Conservation (phyloP, 495 filamentous ascomycete species). For the Lasiosphaeria ovina region DNA sequence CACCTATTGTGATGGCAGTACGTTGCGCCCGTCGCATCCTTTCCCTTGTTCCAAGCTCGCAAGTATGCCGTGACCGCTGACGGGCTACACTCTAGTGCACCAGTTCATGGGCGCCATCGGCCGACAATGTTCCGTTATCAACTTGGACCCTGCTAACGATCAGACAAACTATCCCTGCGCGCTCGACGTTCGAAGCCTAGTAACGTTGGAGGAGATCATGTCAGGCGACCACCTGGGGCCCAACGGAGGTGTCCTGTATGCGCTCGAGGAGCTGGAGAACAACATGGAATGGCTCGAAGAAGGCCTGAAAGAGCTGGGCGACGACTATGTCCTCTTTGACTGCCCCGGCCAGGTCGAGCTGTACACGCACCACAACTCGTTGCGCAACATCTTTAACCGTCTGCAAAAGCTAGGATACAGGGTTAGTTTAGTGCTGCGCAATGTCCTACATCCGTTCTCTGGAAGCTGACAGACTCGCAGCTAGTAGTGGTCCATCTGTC, state of each 20-base stretch:
- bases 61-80: conserved; percentile 6
- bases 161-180: conserved; percentile 74
- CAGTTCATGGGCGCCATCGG: conserved; percentile 95
- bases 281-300: conserved; percentile 89
- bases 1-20: conserved; percentile 93
- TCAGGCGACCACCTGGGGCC: conserved; percentile 85
- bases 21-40: conserved; percentile 21
- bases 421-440: conserved; percentile 51
- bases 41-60: not conserved
- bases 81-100: conserved; percentile 56
- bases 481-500: conserved; percentile 86
- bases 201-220: conserved; percentile 94
- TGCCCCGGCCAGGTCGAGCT: conserved; percentile 96
- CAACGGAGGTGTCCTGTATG: conserved; percentile 89
- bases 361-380: conserved; percentile 86
- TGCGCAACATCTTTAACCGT: conserved; percentile 86
- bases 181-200: conserved; percentile 83
- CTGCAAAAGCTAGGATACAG: conserved; percentile 90
- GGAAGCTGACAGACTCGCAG: conserved; percentile 43
- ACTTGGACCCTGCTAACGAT: conserved; percentile 97
- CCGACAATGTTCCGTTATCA: conserved; percentile 89
- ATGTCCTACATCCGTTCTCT: no score
- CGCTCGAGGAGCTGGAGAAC: conserved; percentile 89
- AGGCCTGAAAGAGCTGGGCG: conserved; percentile 70
- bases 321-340: conserved; percentile 94